These are phyloP conservation scores for Yamadazyma songkhlaensis DNA, from an alignment of 1,139 yeast species.

Conservation along the genomic window DNA sequence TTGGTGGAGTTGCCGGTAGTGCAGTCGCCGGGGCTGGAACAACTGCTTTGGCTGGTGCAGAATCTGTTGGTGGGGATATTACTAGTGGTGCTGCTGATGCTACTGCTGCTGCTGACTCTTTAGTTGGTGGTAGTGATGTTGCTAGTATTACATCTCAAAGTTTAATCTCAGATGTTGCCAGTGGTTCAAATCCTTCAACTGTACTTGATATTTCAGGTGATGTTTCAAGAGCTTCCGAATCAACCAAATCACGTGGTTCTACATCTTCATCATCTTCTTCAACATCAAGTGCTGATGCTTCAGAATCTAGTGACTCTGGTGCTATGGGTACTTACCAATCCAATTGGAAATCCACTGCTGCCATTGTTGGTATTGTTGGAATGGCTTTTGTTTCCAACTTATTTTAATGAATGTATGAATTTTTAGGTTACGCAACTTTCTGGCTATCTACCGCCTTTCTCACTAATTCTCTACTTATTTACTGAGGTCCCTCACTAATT, in stretches of 20 bases:
- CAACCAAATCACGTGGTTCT: conserved; percentile 27
- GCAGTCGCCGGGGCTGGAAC: conserved; percentile 4
- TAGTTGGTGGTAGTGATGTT: conserved; percentile 6
- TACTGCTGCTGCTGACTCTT: conserved; percentile 5
- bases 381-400: conserved; percentile 35
- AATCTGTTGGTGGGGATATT: conserved; percentile 3
- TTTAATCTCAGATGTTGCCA: conserved; percentile 2
- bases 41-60: conserved; percentile 6
- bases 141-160: conserved; percentile 4
- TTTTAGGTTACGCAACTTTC: no score
- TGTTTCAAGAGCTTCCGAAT: conserved; percentile 8
- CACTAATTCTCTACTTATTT: no score
- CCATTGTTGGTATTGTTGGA: conserved; percentile 38
- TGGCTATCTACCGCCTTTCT: background rate
- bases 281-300: conserved; percentile 10
- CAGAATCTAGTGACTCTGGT: conserved; percentile 15
- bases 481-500: no score
- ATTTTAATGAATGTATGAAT: conserved; percentile 16
- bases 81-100: conserved; percentile 4
- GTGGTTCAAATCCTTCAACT: conserved; percentile 10
- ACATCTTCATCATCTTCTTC: conserved; percentile 10
- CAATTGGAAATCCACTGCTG: conserved; percentile 41
- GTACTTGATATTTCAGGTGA: conserved; percentile 9
- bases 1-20: conserved; percentile 3
- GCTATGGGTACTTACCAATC: conserved; percentile 18